A percentile compares a stretch with the other conserved stretches of the same genome.
Evolutionary conservation across 495 filamentous ascomycete genomes (phyloP).

Genomic region (Viridothelium virens): DNA sequence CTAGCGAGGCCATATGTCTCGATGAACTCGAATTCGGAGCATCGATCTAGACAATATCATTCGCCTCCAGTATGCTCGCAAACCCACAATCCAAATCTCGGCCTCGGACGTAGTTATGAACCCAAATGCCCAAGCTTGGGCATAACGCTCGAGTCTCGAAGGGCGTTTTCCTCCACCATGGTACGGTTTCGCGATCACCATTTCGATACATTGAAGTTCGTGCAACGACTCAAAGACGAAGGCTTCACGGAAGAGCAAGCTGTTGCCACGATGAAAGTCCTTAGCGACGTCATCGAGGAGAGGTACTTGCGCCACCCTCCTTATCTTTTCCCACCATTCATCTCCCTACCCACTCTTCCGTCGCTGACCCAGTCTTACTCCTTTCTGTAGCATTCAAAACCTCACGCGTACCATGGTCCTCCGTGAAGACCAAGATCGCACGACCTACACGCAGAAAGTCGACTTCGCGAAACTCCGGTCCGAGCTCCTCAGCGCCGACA

Average conservation of each 20-base stretch:
- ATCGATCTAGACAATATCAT: background rate
- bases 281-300: constrained; percentile 96
- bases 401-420: constrained; percentile 96
- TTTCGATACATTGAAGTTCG: constrained; percentile 97
- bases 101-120: background rate
- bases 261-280: constrained; percentile 92
- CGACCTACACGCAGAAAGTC: constrained; percentile 96
- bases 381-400: constrained; percentile 70
- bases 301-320: constrained; percentile 42
- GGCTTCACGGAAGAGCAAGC: constrained; percentile 94
- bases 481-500: constrained; percentile 84
- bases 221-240: constrained; percentile 78
- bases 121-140: background rate
- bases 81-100: background rate
- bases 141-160: background rate
- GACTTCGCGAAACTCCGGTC: constrained; percentile 98
- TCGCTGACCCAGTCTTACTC: no score
- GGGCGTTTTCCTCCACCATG: constrained; percentile 63
- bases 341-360: background rate
- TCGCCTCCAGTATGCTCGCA: background rate
- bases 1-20: background rate
- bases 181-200: constrained; percentile 69
- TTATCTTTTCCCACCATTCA: constrained; percentile 11
- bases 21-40: background rate
- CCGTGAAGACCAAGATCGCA: constrained; percentile 79